Evolutionary conservation across 164 flowering plant species (phyloP).

Genomic region (Macadamia integrifolia): DNA sequence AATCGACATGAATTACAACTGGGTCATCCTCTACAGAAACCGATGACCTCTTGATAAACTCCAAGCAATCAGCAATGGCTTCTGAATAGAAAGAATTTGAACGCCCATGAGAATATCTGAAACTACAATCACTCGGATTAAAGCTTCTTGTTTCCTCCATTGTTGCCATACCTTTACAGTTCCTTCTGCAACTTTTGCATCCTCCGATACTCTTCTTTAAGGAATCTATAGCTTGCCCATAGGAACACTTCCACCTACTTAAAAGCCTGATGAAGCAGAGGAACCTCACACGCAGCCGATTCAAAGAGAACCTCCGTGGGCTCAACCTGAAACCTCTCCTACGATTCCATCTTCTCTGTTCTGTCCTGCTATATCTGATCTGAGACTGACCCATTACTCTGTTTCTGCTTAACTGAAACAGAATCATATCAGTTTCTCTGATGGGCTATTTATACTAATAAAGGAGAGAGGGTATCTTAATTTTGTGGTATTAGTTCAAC

Average conservation of each 20-base stretch:
- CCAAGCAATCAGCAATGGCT: constrained; percentile 80
- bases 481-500: not conserved
- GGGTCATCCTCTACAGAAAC: constrained; percentile 26
- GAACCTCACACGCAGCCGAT: constrained; percentile 29
- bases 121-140: constrained; percentile 8
- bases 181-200: constrained; percentile 3
- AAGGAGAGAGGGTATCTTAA: too few species aligned
- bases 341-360: constrained; percentile 6
- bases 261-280: constrained; percentile 29
- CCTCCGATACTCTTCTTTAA: constrained; percentile 14
- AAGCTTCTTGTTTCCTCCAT: not conserved
- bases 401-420: too few species aligned
- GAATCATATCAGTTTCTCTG: too few species aligned
- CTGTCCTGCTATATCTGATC: constrained; percentile 6
- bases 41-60: constrained; percentile 60
- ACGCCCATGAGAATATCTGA: constrained; percentile 29
- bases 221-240: constrained; percentile 18
- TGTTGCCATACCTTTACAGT: constrained; percentile 7
- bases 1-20: too few species aligned
- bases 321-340: constrained; percentile 30
- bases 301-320: constrained; percentile 32
- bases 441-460: too few species aligned
- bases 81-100: constrained; percentile 66
- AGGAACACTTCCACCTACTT: constrained; percentile 30
- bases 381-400: constrained; percentile 5